These are phyloP conservation scores for Recurvomyces mirabilis DNA, from an alignment of 495 filamentous ascomycete species.

Conservation along the genomic window DNA sequence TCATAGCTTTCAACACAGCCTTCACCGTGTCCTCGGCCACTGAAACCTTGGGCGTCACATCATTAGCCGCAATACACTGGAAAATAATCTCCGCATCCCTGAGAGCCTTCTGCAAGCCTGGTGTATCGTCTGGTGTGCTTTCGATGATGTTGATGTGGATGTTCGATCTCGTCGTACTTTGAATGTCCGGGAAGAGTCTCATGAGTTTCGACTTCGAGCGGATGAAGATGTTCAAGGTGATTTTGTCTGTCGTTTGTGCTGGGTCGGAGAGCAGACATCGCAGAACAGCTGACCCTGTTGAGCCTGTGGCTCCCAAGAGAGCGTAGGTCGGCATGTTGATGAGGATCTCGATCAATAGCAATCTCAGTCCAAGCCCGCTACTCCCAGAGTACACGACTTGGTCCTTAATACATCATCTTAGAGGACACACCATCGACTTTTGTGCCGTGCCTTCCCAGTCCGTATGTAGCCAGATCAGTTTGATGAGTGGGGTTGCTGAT, in stretches of 20 bases:
- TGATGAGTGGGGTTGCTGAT: no score
- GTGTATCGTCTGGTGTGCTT: conserved; percentile 13
- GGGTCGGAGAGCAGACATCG: conserved; percentile 17
- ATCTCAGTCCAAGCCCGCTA: no score
- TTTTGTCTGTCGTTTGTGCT: conserved; percentile 14
- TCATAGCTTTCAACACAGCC: conserved; percentile 11
- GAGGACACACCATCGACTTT: no score
- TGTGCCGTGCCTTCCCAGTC: no score
- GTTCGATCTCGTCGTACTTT: background rate
- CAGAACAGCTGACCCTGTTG: conserved; percentile 20
- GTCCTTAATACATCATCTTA: no score
- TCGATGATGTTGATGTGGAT: conserved; percentile 16
- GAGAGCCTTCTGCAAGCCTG: conserved; percentile 10
- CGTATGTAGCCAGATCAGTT: no score
- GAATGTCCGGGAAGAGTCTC: conserved; percentile 18
- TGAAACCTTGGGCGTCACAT: conserved; percentile 1
- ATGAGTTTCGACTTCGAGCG: conserved; percentile 17
- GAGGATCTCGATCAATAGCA: no score
- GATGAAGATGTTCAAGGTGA: conserved; percentile 20
- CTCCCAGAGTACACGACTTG: no score
- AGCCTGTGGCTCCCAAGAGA: conserved; percentile 19
- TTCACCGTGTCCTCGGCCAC: conserved; percentile 16
- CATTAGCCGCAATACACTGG: conserved; percentile 20
- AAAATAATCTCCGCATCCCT: conserved; percentile 11
- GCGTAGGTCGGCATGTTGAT: conserved; percentile 23